phyloP scores from a whole-genome alignment of 768 basidiomycete genomes.

The Leccinellum albellum region DNA sequence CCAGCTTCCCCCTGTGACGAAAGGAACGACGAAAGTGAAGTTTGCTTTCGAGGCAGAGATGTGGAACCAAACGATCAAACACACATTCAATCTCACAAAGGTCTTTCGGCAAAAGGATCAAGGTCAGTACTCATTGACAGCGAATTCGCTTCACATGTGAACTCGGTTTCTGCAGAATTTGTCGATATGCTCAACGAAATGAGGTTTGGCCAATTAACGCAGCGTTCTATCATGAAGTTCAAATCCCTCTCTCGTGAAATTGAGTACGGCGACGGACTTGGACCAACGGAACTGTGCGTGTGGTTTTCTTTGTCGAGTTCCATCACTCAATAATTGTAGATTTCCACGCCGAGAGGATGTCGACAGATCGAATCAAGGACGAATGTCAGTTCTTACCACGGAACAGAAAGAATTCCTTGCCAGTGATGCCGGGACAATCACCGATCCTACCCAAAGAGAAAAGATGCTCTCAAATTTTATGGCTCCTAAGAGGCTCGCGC shows the following conservation, averaged over 20 bases:
- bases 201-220: slow-evolving; percentile 78
- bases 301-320: not conserved
- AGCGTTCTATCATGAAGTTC: slow-evolving; percentile 68
- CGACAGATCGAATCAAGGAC: slow-evolving; percentile 70
- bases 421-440: slow-evolving; percentile 58
- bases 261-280: slow-evolving; percentile 73
- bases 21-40: slow-evolving; percentile 53
- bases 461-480: slow-evolving; percentile 90
- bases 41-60: slow-evolving; percentile 88
- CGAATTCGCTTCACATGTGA: not conserved
- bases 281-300: slow-evolving; percentile 84
- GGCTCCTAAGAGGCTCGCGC: slow-evolving; percentile 65
- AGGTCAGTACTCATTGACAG: slow-evolving; percentile 43
- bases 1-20: slow-evolving; percentile 90
- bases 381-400: slow-evolving; percentile 60
- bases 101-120: slow-evolving; percentile 94
- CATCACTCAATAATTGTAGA: slow-evolving; percentile 36
- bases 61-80: slow-evolving; percentile 72
- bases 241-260: slow-evolving; percentile 65
- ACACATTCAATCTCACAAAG: slow-evolving; percentile 89
- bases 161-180: slow-evolving; percentile 56
- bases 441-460: slow-evolving; percentile 53
- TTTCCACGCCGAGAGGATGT: slow-evolving; percentile 94
- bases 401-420: slow-evolving; percentile 53
- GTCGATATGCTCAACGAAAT: slow-evolving; percentile 98